phyloP scores from a whole-genome alignment of 129 eudicot species.

The Escallonia rubra region DNA sequence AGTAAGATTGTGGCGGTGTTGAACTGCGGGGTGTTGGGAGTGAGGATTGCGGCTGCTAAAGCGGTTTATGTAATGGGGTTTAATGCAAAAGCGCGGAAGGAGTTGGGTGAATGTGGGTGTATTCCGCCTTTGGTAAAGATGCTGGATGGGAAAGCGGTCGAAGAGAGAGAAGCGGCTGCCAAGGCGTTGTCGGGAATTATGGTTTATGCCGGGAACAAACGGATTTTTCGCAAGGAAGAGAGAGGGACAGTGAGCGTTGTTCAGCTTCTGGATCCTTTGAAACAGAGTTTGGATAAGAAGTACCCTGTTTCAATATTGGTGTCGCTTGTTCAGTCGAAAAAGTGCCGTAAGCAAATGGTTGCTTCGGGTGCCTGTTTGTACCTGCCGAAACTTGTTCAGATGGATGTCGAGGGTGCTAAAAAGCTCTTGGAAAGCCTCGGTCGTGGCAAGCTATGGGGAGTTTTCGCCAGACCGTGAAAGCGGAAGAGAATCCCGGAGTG shows the following conservation, averaged over 20 bases:
- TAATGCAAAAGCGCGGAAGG: slow-evolving; percentile 45
- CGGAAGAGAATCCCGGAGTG: slow-evolving; percentile 6
- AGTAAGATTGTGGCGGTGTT: slow-evolving; percentile 38
- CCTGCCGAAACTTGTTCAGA: slow-evolving; percentile 71
- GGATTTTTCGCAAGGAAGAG: slow-evolving; percentile 66
- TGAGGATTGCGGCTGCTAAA: slow-evolving; percentile 68
- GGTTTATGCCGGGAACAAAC: slow-evolving; percentile 52
- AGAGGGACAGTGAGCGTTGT: slow-evolving; percentile 62
- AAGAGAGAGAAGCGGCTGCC: slow-evolving; percentile 78
- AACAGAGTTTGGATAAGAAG: slow-evolving; percentile 49
- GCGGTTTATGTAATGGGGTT: slow-evolving; percentile 52
- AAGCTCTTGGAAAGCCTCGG: slow-evolving; percentile 68
- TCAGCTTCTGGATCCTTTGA: slow-evolving; percentile 61
- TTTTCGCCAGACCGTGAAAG: slow-evolving; percentile 47
- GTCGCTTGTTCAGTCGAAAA: slow-evolving; percentile 60
- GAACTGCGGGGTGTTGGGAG: slow-evolving; percentile 67
- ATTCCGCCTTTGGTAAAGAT: slow-evolving; percentile 52
- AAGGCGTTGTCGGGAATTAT: slow-evolving; percentile 58
- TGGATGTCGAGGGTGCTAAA: slow-evolving; percentile 79
- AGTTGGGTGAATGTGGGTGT: slow-evolving; percentile 81
- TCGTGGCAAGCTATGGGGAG: slow-evolving; percentile 82
- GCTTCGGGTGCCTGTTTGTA: slow-evolving; percentile 51
- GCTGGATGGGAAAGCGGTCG: slow-evolving; percentile 76
- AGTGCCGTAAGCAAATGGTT: slow-evolving; percentile 69
- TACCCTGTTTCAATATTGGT: slow-evolving; percentile 51